Base-by-base conservation (phyloP, 2,329 filamentous ascomycete species). In the Rhinocladiella mackenziei region DNA sequence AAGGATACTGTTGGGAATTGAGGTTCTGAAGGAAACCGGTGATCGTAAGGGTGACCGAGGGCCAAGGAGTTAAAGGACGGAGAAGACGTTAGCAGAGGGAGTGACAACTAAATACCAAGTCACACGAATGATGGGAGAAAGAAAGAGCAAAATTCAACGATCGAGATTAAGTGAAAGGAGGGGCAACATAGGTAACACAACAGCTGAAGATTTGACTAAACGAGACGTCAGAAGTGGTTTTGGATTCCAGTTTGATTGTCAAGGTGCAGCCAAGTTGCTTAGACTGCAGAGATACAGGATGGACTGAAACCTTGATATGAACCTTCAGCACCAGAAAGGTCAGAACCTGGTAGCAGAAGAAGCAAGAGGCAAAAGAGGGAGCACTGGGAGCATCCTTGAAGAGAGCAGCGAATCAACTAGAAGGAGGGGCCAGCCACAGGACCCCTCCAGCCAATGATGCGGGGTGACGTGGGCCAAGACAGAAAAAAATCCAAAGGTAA, bases 231-330 rank as follows among this genome's bases (percentile, higher is more conserved):
- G 7, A 7, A n/a, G n/a, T n/a, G n/a, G n/a, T n/a, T n/a, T n/a
- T n/a, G n/a, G n/a, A n/a, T n/a, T 26, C 11, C 23, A 26, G 11
- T 26, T 31, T 2, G 23, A n/a, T 15, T 10, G 3, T 9, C 10
- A 10, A 39, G 17, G 13, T 17, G 31, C 14, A 28, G 38, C 28
- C 38, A 40, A 32, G 38, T 32, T 32, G 11, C 10, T 40, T 22
- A 17, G 17, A 32, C 3, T 2, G 15, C n/a, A 5, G 28, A 17
- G n/a, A 14, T 10, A 13, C n/a, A n/a, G n/a, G n/a, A n/a, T 28
- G 36, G 18, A 17, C 9, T 11, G 22, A 37, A 3, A 4, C 15
- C 22, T 30, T 29, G 23, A 30, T 14, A 14, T 30, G 36, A 39
- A 18, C 13, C 15, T 30, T 30, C 5, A 15, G 17, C 13, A 19